These are phyloP conservation scores for Globisporangium spiculum DNA, from an alignment of 352 stramenopile species.

Conservation along the genomic window DNA sequence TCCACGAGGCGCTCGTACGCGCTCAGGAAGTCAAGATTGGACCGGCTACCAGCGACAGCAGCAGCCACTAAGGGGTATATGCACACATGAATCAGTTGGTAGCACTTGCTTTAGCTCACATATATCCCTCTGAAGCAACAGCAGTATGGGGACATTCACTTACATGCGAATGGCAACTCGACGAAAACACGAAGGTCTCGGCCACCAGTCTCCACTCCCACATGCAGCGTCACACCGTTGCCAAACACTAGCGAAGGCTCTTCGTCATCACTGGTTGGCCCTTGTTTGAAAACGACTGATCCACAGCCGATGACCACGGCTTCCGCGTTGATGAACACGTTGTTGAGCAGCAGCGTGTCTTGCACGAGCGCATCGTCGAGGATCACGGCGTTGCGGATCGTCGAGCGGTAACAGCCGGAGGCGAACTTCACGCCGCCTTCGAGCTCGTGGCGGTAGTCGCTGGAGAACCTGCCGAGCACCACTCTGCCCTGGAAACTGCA, in stretches of 20 bases:
- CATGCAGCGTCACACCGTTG: slow-evolving; percentile 64
- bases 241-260: slow-evolving; percentile 20
- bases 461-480: slow-evolving; percentile 50
- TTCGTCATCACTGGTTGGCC: not conserved
- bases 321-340: slow-evolving; percentile 41
- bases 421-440: slow-evolving; percentile 52
- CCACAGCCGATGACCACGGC: slow-evolving; percentile 69
- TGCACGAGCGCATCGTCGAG: slow-evolving; percentile 74
- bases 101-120: too few species aligned
- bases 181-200: slow-evolving; percentile 66
- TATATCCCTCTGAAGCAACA: not conserved
- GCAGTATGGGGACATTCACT: slow-evolving; percentile 7
- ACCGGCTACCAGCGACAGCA: slow-evolving; percentile 37
- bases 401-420: slow-evolving; percentile 66
- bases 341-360: slow-evolving; percentile 56
- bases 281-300: slow-evolving; percentile 34
- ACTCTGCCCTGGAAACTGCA: slow-evolving; percentile 70
- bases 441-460: slow-evolving; percentile 30
- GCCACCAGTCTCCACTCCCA: slow-evolving; percentile 82
- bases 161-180: slow-evolving; percentile 63
- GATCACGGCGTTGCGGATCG: slow-evolving; percentile 56
- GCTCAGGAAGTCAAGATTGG: slow-evolving; percentile 35
- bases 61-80: slow-evolving; percentile 27
- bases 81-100: not conserved
- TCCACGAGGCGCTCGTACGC: slow-evolving; percentile 53